Percentiles rank a stretch among this genome's conserved stretches.
Evolutionary conservation across 192 early-diverging fungal species (phyloP).

Genomic region (Podila verticillata): DNA sequence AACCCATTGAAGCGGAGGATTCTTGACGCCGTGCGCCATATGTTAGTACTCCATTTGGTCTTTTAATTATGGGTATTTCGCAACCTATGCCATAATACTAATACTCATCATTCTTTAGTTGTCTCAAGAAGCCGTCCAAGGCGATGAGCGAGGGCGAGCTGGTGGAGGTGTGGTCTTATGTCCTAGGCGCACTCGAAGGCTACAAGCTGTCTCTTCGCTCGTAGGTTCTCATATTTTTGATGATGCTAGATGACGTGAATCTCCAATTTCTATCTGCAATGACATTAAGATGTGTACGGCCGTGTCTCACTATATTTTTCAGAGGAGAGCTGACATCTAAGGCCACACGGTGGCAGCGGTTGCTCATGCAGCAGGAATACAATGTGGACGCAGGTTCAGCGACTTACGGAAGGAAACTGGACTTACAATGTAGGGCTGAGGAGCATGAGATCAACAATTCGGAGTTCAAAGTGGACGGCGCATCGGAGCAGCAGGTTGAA

Average conservation of each 20-base stretch:
- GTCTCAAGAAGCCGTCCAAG: constrained; percentile 14
- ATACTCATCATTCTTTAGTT: constrained; percentile 16
- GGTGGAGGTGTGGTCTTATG: constrained; percentile 22
- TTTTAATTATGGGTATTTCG: background rate
- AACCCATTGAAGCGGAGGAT: constrained; percentile 11
- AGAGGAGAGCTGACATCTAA: constrained; percentile 28
- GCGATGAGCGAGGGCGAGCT: constrained; percentile 17
- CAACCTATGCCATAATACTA: constrained; percentile 2
- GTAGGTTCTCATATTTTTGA: constrained; percentile 17
- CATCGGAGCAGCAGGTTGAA: constrained; percentile 15
- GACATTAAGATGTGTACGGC: background rate
- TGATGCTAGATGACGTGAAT: no score
- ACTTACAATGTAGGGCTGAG: constrained; percentile 17
- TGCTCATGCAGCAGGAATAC: constrained; percentile 14
- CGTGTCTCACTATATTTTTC: background rate
- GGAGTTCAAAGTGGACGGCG: constrained; percentile 21
- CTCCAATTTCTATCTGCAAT: no score
- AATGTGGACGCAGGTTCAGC: constrained; percentile 12
- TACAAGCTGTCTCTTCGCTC: constrained; percentile 17
- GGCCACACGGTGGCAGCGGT: constrained; percentile 22
- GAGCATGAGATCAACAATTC: constrained; percentile 25
- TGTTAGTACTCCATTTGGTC: constrained; percentile 11
- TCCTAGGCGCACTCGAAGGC: constrained; percentile 10
- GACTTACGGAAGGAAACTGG: constrained; percentile 23
- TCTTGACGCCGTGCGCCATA: constrained; percentile 20